Conservation (phyloP, 2,329 filamentous ascomycete genomes). For the Chlorencoelia australis region DNA sequence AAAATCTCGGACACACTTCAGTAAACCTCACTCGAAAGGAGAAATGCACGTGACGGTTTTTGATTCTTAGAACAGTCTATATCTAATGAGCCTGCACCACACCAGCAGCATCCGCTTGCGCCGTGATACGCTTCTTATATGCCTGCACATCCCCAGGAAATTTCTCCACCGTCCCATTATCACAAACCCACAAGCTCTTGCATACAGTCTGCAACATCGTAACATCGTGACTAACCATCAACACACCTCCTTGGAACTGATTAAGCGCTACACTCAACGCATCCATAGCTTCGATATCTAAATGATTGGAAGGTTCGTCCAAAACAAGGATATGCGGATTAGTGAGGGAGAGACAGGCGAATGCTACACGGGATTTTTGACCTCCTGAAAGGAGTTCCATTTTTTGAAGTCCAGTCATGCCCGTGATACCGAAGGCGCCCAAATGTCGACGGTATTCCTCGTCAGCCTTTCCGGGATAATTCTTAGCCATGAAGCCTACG, state of each 20-base stretch:
- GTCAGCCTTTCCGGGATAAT: slow-evolving; percentile 81
- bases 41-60: too few species aligned
- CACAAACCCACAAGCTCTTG: slow-evolving; percentile 91
- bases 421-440: slow-evolving; percentile 81
- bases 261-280: slow-evolving; percentile 75
- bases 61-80: too few species aligned
- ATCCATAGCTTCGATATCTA: slow-evolving; percentile 98
- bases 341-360: slow-evolving; percentile 86
- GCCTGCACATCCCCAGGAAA: slow-evolving; percentile 91
- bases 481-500: slow-evolving; percentile 92
- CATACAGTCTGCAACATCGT: slow-evolving; percentile 98
- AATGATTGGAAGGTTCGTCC: slow-evolving; percentile 95
- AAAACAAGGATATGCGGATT: slow-evolving; percentile 97
- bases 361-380: slow-evolving; percentile 96
- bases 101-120: slow-evolving; percentile 79
- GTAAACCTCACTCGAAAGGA: too few species aligned
- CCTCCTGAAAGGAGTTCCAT: slow-evolving; percentile 91
- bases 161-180: slow-evolving; percentile 87
- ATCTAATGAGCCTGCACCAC: slow-evolving; percentile 43
- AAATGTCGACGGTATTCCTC: slow-evolving; percentile 95
- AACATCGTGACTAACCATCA: slow-evolving; percentile 99
- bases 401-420: slow-evolving; percentile 92
- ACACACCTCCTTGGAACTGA: slow-evolving; percentile 83
- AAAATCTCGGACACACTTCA: too few species aligned
- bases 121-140: slow-evolving; percentile 93